Base-by-base conservation (phyloP, 129 eudicot genomes). In the Heracleum sosnowskyi region DNA sequence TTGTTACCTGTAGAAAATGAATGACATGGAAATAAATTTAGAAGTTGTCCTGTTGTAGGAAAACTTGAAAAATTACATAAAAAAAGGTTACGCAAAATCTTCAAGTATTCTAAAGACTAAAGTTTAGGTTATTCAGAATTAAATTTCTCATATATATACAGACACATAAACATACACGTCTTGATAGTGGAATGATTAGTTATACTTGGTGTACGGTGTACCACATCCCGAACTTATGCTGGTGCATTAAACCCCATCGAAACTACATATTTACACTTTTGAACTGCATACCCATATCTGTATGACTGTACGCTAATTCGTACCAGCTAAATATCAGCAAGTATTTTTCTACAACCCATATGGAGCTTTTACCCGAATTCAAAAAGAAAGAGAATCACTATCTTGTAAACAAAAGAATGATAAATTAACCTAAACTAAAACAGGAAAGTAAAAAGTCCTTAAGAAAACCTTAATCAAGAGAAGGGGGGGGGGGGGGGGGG, bases 1-100 rank as follows among this genome's bases (percentile, higher is more conserved):
- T 77, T 22, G 96, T 88, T 68, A 95, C 98, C 98, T 95, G 77
- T 81, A 81, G 33, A 69, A 51, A 13, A 45, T 45, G 29, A 39
- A 66, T 36, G 35, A 69, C 31, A n/a, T n/a, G 11, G 7, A 40
- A 24, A 64, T 6, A 73, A n/a, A 16, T 64, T 42, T 16, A 73
- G 22, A 73, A 73, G 9, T 12, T 40, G 53, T 26, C 42, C 51
- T 11, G 29, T 22, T 7, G 57, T 28, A 73, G 40, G 12, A 44
- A 26, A 44, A 12, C 11, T 11, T n/a, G 36, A 73, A 28, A 36
- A 20, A 35, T 20, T 69, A 69, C 4, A 36, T 8, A 68, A 69
- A 42, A 44, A 18, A 31, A 11, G 31, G 39, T 39, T 69, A 35
- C 11, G 11, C 5, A 69, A 69, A 69, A 7, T 31, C 18, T 18